Evolutionary conservation across 192 early-diverging fungal species (phyloP).

Genomic region (Coemansia sp.): DNA sequence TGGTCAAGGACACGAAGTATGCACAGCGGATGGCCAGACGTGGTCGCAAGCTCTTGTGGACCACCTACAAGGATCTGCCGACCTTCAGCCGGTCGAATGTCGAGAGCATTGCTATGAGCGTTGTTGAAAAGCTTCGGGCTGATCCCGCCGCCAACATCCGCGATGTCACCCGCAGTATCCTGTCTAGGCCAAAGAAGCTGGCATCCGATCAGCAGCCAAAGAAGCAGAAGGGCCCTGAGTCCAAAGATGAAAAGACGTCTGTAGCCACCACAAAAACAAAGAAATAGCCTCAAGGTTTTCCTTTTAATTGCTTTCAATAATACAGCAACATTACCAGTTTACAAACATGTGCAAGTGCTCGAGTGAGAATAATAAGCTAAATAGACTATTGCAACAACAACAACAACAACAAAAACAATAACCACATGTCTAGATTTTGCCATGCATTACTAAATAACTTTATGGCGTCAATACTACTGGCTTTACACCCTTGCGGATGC

Average conservation of each 20-base stretch:
- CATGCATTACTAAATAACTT: neutral
- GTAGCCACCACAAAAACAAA: conserved; percentile 1
- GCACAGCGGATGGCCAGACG: conserved; percentile 21
- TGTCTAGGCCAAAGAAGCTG: conserved; percentile 10
- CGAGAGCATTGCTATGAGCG: conserved; percentile 29
- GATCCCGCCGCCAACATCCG: conserved; percentile 45
- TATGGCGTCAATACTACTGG: neutral
- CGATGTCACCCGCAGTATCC: conserved; percentile 31
- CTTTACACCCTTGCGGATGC: conserved; percentile 17
- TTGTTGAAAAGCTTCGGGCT: conserved; percentile 30
- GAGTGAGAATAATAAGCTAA: no score
- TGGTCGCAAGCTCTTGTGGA: conserved; percentile 40
- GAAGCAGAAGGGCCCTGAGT: conserved; percentile 10
- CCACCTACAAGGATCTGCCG: conserved; percentile 46
- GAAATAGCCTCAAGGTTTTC: neutral
- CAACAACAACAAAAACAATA: no score
- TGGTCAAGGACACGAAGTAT: conserved; percentile 21
- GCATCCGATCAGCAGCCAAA: conserved; percentile 17
- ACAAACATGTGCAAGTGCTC: no score
- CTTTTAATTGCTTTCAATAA: no score
- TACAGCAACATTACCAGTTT: no score
- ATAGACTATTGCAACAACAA: neutral
- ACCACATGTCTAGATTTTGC: neutral
- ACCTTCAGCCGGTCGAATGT: conserved; percentile 30
- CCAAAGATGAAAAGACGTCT: neutral